phyloP scores from a whole-genome alignment of 305 asterid genomes.

The Euphrasia arctica region DNA sequence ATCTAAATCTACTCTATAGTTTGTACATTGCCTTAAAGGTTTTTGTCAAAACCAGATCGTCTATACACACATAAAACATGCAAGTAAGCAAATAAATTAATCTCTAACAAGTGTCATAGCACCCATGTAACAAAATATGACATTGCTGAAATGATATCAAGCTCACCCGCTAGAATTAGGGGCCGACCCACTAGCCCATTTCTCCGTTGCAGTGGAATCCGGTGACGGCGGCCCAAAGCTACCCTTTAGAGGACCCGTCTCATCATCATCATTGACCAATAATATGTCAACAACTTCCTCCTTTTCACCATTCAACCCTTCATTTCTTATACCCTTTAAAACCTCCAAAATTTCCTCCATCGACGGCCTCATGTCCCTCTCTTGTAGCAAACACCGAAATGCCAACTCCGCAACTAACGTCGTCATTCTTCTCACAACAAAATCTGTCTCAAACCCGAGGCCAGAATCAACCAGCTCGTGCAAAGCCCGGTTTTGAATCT shows the following conservation, averaged over 20 bases:
- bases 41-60: too few relatives aligned
- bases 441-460: conserved; percentile 52
- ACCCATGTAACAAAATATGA: too few relatives aligned
- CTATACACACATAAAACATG: too few relatives aligned
- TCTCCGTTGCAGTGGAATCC: background rate
- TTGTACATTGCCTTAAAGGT: too few relatives aligned
- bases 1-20: too few relatives aligned
- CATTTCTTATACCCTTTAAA: conserved; percentile 55
- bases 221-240: conserved; percentile 41
- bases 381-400: conserved; percentile 77
- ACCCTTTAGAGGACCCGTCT: conserved; percentile 36
- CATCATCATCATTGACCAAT: conserved; percentile 38
- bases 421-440: conserved; percentile 48
- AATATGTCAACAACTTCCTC: conserved; percentile 57
- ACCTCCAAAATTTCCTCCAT: conserved; percentile 64
- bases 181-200: conserved; percentile 1
- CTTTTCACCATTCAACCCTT: conserved; percentile 45
- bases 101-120: too few relatives aligned
- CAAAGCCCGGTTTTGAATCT: conserved; percentile 53
- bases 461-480: conserved; percentile 65
- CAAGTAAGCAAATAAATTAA: too few relatives aligned
- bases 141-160: too few relatives aligned
- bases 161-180: conserved; percentile 57
- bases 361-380: conserved; percentile 81
- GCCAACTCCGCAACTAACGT: conserved; percentile 68